Conservation (phyloP, 768 basidiomycete genomes). For the Coprinopsis marcescibilis region DNA sequence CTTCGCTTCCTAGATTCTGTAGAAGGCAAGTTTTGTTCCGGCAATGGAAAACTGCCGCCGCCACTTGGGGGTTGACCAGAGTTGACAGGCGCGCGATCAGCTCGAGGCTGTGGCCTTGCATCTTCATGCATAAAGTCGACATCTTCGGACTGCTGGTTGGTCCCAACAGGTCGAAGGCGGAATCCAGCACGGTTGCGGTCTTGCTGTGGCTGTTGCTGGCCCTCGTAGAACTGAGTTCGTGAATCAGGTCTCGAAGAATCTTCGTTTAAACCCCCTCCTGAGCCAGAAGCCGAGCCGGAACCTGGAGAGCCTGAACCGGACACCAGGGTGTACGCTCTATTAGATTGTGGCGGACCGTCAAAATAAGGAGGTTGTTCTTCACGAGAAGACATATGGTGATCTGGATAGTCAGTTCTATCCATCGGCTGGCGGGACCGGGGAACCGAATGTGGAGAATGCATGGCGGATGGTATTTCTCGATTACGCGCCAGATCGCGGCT, state of each 20-base stretch:
- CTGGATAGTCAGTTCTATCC: slow-evolving; percentile 25
- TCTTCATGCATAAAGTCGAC: slow-evolving; percentile 52
- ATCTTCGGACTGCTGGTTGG: slow-evolving; percentile 37
- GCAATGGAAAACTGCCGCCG: slow-evolving; percentile 21
- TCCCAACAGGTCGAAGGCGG: slow-evolving; percentile 43
- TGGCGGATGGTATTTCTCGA: slow-evolving; percentile 17
- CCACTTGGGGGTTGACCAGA: too few species aligned
- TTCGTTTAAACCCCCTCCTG: slow-evolving; percentile 32
- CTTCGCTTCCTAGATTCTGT: slow-evolving; percentile 51
- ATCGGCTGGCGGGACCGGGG: slow-evolving; percentile 29
- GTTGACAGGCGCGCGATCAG: slow-evolving; percentile 12
- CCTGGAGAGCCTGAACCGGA: slow-evolving; percentile 58
- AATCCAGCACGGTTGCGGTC: slow-evolving; percentile 33
- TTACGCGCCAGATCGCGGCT: slow-evolving; percentile 17
- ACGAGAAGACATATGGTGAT: slow-evolving; percentile 25
- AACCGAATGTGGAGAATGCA: slow-evolving; percentile 38
- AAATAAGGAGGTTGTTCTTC: slow-evolving; percentile 35
- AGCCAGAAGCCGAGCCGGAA: slow-evolving; percentile 47
- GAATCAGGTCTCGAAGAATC: slow-evolving; percentile 48
- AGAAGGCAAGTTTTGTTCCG: slow-evolving; percentile 36
- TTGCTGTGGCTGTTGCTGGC: slow-evolving; percentile 46
- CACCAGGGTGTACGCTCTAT: slow-evolving; percentile 29
- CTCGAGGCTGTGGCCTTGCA: slow-evolving; percentile 34
- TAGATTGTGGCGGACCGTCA: slow-evolving; percentile 21
- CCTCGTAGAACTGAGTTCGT: too few species aligned